Base-by-base conservation (phyloP, 75 land plant genomes). In the Adiantum capillusveneris region DNA sequence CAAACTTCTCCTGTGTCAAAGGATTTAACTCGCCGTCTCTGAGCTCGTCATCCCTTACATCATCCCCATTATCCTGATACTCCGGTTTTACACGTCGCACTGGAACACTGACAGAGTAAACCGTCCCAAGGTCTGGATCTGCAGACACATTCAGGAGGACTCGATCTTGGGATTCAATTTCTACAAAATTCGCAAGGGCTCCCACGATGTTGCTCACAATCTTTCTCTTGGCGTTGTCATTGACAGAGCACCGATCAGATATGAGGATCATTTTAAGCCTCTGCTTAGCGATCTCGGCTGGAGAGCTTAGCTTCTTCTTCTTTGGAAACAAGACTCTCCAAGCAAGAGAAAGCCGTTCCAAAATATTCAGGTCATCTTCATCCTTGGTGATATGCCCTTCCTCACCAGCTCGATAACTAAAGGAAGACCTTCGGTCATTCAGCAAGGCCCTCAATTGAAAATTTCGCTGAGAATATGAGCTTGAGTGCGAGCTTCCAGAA, bases 301-400 rank as follows among this genome's bases (percentile, higher is more conserved):
- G 63, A 3, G 72, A 53, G 0, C 58, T 42, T 3, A 28, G 39
- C 25, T 56, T 63, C 2, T 30, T 29, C 48, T 63, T 56, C 0
- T 1, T 14, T 44, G 72, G 72, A 39, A 70, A 70, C 9, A 70
- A 57, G 5, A 70, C 43, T 29, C 34, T 41, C 72, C 72, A 70
- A 9, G 72, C 72, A 0, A 45, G 68, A 19, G 28, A 21, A 43
- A 70, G 34, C 1, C 72, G 72, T 20, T 63, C 59, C 0, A 62
- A 57, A 31, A 70, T 89, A 63, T 54, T 75, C 82, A 88, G 71
- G 60, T 22, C 53, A 34, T 3, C 37, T 34, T 34, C 37, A 5
- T 34, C 37, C 3, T 34, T 9, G 7, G 37, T 5, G 3, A 34
- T 3, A 34, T 3, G 9, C 9, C 37, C 37, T 5, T 34, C 37